Percentiles rank a stretch among this genome's conserved stretches.
phyloP scores from a whole-genome alignment of 306 rosid species.

The Sicyos edulis region DNA sequence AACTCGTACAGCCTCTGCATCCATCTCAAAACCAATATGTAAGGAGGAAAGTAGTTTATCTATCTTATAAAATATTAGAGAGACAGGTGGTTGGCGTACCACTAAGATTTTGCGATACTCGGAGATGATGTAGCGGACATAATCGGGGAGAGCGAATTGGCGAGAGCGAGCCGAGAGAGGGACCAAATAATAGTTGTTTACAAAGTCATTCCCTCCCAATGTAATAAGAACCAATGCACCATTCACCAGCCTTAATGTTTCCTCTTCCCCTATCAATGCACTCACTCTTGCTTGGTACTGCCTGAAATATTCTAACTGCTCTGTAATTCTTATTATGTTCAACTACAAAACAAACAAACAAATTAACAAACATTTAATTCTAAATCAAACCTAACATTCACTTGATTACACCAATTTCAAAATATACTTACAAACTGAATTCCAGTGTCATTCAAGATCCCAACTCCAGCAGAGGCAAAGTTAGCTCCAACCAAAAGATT shows the following conservation, averaged over 20 bases:
- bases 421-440: conserved; percentile 42
- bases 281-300: conserved; percentile 39
- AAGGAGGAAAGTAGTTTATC: too few species aligned
- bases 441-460: conserved; percentile 66
- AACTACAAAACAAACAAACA: conserved; percentile 21
- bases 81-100: conserved; percentile 22
- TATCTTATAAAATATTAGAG: not conserved
- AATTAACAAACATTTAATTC: too few species aligned
- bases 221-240: conserved; percentile 43
- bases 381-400: too few species aligned
- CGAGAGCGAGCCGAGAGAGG: conserved; percentile 42
- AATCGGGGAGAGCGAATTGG: conserved; percentile 48
- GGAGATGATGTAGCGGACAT: conserved; percentile 35
- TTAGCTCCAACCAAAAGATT: conserved; percentile 54
- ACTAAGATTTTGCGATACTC: conserved; percentile 40
- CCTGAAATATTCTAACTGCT: conserved; percentile 35
- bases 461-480: conserved; percentile 64
- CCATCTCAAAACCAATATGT: not conserved
- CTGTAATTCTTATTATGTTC: conserved; percentile 43
- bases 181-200: conserved; percentile 51
- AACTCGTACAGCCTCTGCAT: conserved; percentile 41
- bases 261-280: conserved; percentile 32
- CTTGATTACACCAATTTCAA: too few species aligned
- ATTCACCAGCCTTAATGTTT: conserved; percentile 31
- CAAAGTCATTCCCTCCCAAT: conserved; percentile 60